Evolutionary conservation across 805 yeast genomes (phyloP), one percentile per base, ranked within the genome.

Genomic region (Candida silvicultrix): DNA sequence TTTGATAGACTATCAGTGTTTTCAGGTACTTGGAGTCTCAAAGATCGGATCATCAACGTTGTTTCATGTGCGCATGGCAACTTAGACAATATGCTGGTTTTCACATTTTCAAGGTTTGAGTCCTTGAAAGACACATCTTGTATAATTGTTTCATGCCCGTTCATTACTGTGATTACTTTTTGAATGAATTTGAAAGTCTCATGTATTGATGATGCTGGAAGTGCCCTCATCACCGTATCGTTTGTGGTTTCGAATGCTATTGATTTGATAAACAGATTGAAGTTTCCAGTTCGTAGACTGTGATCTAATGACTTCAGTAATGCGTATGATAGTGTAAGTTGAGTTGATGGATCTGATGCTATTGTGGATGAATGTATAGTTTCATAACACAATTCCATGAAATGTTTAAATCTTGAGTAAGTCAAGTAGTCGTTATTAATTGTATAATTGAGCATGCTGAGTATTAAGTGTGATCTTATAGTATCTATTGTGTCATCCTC

Each of bases 381-480:
- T 15, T 43, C 51, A 38, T 48, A 47, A 38, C 47, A 43, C 35
- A 46, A 43, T 9, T 47, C 44, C 8, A 56, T 38, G 2, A 54
- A 35, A 16, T 49, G 50, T 9, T 43, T 47, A 10, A 56, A 31
- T 32, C 52, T 50, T 2, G 58, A 31, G n/a, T 25, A 42, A 3
- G 42, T 42, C 9, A 54, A 18, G 18, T 28, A 44, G 12, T 55
- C 59, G 3, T 49, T 49, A 29, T 48, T 49, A 1, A 49, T 40
- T 11, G 55, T 46, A 20, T 56, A 53, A 37, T 55, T 43, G 16
- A 51, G 42, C 8, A 49, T 35, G 23, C 43, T 46, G 34, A 51
- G 49, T 18, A 56, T 37, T 51, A 59, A 45, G 18, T 56, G 53
- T 2, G 64, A 51, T 37, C 49, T 52, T 38, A 59, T 50, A 5